Base-by-base conservation (phyloP, 2,329 filamentous ascomycete genomes). In the Neophaeococcomyces mojaviensis region DNA sequence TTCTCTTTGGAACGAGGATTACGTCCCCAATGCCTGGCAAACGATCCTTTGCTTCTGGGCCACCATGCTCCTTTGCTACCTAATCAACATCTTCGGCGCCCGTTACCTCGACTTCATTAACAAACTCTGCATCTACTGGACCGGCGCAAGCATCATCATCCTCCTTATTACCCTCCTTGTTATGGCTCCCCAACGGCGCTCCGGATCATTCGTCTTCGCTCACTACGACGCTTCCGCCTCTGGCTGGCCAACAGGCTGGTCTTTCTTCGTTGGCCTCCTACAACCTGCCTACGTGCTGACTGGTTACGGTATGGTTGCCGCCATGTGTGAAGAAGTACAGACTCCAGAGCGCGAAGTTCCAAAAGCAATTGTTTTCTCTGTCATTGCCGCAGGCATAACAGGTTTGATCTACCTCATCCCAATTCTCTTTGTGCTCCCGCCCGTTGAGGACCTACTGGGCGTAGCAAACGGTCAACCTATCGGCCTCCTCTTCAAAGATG, bases 71-170 rank as follows among this genome's bases (percentile, higher is more conserved):
- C 61, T 84, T 20, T 82, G 78, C 57, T 80, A 80, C 55, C 51
- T 71, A 7, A 70, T 84, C 40, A 86, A 86, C 59, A 72, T 81
- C 18, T 86, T 84, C 56, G 73, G 71, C 0, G 71, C 78, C 4
- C 76, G 71, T 44, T 77, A 76, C 52, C 64, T 86, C 39, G 81
- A 85, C 58, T 55, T 84, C 44, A 81, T 86, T 59, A 86, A 86
- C 60, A 85, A 83, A 56, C 63, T 84, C 38, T 86, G 82, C 61
- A 85, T 86, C 44, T 84, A 78, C 60, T 86, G 82, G 82, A 86
- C 82, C 0, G 76, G 68, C 0, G 72, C 73, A 0, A 80, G 77
- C 34, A 80, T 74, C 51, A 45, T 67, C 28, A 64, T 72, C 36
- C 73, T 73, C 50, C 58, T 75, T 32, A 66, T 76, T 48, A 68